These are phyloP conservation scores for Vicia faba DNA, from an alignment of 306 rosid genomes.

Conservation along the genomic window DNA sequence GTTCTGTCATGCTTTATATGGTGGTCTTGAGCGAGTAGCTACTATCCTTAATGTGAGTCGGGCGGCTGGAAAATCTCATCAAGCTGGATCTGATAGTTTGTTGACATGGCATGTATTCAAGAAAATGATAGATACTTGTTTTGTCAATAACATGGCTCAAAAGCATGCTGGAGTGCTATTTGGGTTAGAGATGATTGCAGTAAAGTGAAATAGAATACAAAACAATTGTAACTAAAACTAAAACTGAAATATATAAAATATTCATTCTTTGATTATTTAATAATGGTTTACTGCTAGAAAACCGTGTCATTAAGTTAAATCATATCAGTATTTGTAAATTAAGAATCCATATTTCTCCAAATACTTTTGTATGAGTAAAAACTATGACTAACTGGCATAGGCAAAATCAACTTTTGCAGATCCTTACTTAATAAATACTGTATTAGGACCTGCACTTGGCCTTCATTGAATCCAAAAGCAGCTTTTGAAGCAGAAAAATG, in stretches of 20 bases:
- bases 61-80: neutral
- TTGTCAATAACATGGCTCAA: neutral
- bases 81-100: neutral
- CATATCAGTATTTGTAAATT: too few species aligned
- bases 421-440: too few species aligned
- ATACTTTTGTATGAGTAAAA: too few species aligned
- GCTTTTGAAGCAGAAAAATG: too few species aligned
- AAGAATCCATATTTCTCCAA: too few species aligned
- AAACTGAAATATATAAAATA: neutral
- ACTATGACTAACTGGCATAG: too few species aligned
- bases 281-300: too few species aligned
- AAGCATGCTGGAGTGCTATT: neutral
- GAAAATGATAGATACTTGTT: neutral
- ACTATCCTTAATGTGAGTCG: neutral
- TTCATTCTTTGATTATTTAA: neutral
- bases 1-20: neutral
- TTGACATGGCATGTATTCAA: neutral
- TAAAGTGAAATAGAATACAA: neutral
- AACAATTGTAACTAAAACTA: neutral
- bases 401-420: too few species aligned
- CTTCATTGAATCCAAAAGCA: too few species aligned
- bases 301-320: too few species aligned
- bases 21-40: neutral
- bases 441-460: too few species aligned
- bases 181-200: neutral